These are phyloP conservation scores for Pythium phragmitis DNA, from an alignment of 352 stramenopile species.

Conservation along the genomic window DNA sequence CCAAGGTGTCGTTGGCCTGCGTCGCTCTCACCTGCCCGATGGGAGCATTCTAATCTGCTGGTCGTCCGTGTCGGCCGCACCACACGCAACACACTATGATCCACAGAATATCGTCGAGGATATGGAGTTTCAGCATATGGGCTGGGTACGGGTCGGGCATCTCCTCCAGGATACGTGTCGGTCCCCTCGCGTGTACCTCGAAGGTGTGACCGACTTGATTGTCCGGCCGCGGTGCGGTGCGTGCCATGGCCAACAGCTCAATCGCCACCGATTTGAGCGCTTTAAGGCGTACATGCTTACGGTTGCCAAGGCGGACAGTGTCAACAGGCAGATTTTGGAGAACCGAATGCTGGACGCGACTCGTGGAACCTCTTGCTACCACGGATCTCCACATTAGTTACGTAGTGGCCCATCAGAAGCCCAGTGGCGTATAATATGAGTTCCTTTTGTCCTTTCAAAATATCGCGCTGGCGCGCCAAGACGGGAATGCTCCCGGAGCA, in stretches of 20 bases:
- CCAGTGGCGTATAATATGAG: too few relatives aligned
- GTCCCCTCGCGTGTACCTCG: background rate
- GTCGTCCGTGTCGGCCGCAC: background rate
- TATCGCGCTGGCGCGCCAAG: too few relatives aligned
- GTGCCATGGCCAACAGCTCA: background rate
- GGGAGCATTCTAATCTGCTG: slow-evolving; percentile 7
- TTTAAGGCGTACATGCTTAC: background rate
- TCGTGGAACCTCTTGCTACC: background rate
- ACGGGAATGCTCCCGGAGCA: too few relatives aligned
- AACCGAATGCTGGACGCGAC: slow-evolving; percentile 7
- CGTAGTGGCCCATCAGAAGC: too few relatives aligned
- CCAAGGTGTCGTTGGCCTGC: background rate
- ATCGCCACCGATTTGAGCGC: background rate
- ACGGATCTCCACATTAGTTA: too few relatives aligned
- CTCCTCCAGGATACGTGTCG: background rate
- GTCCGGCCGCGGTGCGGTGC: background rate
- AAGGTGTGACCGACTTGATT: background rate
- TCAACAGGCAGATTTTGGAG: slow-evolving; percentile 1
- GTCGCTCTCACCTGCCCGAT: slow-evolving; percentile 8
- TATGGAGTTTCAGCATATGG: background rate
- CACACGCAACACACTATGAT: background rate
- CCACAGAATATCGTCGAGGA: background rate
- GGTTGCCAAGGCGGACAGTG: too few relatives aligned
- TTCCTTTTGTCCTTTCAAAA: too few relatives aligned
- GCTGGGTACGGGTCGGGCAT: slow-evolving; percentile 1